A percentile compares a stretch with the other conserved stretches of the same genome.
Evolutionary conservation across 148 eudicot genomes (phyloP).

Genomic region (Rhododendron vialii): DNA sequence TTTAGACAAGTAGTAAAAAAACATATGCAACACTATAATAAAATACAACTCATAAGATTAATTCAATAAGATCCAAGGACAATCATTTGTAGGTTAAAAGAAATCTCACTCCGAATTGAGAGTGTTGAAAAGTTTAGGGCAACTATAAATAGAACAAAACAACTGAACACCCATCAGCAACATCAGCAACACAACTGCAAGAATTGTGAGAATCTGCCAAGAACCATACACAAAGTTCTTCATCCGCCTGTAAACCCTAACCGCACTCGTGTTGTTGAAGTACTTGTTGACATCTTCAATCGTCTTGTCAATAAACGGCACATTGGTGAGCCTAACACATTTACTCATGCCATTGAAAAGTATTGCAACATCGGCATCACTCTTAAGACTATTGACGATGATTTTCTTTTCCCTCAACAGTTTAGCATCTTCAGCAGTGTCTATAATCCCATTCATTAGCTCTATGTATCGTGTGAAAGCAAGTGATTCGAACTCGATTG

Average conservation of each 20-base stretch:
- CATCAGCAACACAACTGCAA: conserved; percentile 26
- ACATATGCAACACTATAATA: no score
- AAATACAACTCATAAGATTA: not conserved
- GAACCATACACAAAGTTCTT: conserved; percentile 16
- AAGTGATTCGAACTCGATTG: conserved; percentile 9
- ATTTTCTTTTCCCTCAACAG: conserved; percentile 30
- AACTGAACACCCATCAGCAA: conserved; percentile 25
- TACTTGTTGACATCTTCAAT: conserved; percentile 29
- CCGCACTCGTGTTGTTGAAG: conserved; percentile 13
- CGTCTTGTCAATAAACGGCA: conserved; percentile 22
- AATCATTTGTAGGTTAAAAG: not conserved
- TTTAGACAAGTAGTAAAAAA: no score
- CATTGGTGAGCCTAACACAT: conserved; percentile 23
- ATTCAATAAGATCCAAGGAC: not conserved
- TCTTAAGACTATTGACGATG: conserved; percentile 20
- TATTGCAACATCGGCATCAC: conserved; percentile 28
- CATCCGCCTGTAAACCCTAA: conserved; percentile 12
- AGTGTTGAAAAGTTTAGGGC: conserved; percentile 14
- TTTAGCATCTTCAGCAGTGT: conserved; percentile 31
- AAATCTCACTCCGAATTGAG: not conserved
- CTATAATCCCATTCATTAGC: conserved; percentile 49
- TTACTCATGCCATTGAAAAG: conserved; percentile 54
- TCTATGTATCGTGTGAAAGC: conserved; percentile 39
- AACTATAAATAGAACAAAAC: conserved; percentile 32
- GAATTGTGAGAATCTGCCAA: conserved; percentile 28